Base-by-base conservation (phyloP, 495 filamentous ascomycete genomes). In the Penicillium coffeae region DNA sequence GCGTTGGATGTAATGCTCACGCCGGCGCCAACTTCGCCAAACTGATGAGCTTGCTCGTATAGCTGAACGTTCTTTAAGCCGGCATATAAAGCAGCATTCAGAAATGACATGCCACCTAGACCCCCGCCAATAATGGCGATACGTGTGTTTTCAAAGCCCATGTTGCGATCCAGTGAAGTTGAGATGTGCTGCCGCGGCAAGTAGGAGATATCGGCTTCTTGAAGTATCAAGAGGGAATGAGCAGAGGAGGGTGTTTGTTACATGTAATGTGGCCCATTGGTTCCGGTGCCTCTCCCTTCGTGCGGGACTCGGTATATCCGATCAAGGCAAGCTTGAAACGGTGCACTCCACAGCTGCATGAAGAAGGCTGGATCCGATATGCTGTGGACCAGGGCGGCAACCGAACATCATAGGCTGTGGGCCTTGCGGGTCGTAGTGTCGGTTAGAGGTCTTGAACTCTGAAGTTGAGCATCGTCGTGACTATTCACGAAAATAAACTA, bases 41-140 rank as follows among this genome's bases (percentile, higher is more conserved):
- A 76, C 3, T 60, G 62, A 0, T 66, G 50, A 3, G 75, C 67
- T 37, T 75, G 73, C 53, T 84, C 80, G 54, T 81, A 83, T 16
- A 65, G 48, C 38, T 64, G 56, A 1, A 84, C 55, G 0, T 74
- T 74, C 52, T 73, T 72, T 3, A 82, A 66, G 7, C 72, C 78
- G 13, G 77, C 56, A 10, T 78, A 76, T 2, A 83, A 65, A 50
- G 72, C 72, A 12, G 64, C 64, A 27, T 65, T 66, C 44, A 65
- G 36, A 38, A 66, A 65, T 14, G 64, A 51, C 51, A 82, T 66
- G 37, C 80, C 80, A 1, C 77, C 76, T 16, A 84, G 75, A 27
- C 80, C 80, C n/a, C 69, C 79, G 42, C 80, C 80, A 33, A 83
- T 59, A 46, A 84, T 76, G 51, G 77, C 80, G 36, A 82, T 44